Evolutionary conservation across 2,329 filamentous ascomycete species (phyloP), one percentile per base, ranked within the genome.

Genomic region (Neoscytalidium dimidiatum): DNA sequence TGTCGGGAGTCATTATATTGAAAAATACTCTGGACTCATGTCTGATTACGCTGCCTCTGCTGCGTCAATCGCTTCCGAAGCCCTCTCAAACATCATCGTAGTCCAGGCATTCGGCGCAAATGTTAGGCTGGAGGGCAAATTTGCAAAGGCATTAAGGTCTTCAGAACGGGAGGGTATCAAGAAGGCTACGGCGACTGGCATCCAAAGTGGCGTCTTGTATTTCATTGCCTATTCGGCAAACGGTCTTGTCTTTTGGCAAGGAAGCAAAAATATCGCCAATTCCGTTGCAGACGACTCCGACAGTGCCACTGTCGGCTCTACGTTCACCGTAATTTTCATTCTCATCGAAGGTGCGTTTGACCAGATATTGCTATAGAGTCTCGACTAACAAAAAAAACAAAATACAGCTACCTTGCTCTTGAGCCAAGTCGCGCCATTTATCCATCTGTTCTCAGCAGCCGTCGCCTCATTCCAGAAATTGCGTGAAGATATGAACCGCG

Each of bases 151-250:
- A 14, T 81, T 90, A 52, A 79, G 78, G 26, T 73, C 77, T 3
- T 83, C 86, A 2, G 79, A 82, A 52, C 79, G 75, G 9, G 80
- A 84, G 21, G 87, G 83, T 1, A 81, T 86, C 66, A 85, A 85
- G 67, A 90, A 90, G 72, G 83, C 85, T 0, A 75, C 83, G 1
- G 80, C 83, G 0, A 80, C 84, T 31, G 89, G 84, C 4, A 74
- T 85, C 0, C 86, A 90, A 70, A 81, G 85, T 7, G 88, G 88
- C 9, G 74, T 85, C 17, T 77, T 90, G 7, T 91, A 89, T 71
- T 90, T 91, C 67, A 85, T 91, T 67, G 86, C 87, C 3, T 90
- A 89, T 68, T 83, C 86, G 2, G 87, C 86, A 4, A 90, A 90
- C 71, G 87, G 86, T 1, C 78, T 91, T 14, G 87, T 88, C 0